Conservation (phyloP, 148 eudicot genomes). For the Hydrangea macrophylla region DNA sequence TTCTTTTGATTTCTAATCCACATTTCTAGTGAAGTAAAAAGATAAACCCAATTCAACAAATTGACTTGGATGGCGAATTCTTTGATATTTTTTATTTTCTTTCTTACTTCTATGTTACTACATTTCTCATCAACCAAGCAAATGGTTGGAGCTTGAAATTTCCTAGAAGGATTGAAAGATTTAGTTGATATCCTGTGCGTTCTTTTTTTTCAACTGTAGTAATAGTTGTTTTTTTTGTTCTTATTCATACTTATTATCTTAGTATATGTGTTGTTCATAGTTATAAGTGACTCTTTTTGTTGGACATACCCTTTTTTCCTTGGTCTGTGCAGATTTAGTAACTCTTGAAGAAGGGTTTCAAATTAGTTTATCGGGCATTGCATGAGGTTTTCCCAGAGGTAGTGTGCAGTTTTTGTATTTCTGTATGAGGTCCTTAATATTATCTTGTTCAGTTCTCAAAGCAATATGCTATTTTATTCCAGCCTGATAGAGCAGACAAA, state of each 20-base stretch:
- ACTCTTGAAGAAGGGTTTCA: constrained; percentile 44
- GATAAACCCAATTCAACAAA: background rate
- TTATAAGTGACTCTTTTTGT: too few relatives aligned
- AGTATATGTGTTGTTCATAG: too few relatives aligned
- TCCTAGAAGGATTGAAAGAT: background rate
- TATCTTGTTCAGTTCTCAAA: background rate
- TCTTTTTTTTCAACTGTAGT: background rate
- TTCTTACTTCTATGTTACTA: background rate
- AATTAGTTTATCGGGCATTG: constrained; percentile 47
- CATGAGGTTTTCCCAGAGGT: constrained; percentile 62
- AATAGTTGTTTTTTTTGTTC: background rate
- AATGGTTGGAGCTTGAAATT: background rate
- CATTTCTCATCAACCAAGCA: background rate
- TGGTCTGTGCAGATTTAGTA: constrained; percentile 21
- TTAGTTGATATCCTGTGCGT: too few relatives aligned
- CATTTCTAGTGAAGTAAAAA: too few relatives aligned
- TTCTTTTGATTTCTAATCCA: background rate
- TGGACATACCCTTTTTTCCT: background rate
- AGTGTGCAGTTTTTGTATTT: background rate
- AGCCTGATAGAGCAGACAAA: too few relatives aligned
- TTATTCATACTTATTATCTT: background rate
- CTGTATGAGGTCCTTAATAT: background rate
- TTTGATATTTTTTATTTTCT: background rate
- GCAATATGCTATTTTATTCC: too few relatives aligned
- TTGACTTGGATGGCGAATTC: background rate